These are phyloP conservation scores for Candolleomyces aberdarensis DNA, from an alignment of 768 basidiomycete genomes.

Conservation along the genomic window DNA sequence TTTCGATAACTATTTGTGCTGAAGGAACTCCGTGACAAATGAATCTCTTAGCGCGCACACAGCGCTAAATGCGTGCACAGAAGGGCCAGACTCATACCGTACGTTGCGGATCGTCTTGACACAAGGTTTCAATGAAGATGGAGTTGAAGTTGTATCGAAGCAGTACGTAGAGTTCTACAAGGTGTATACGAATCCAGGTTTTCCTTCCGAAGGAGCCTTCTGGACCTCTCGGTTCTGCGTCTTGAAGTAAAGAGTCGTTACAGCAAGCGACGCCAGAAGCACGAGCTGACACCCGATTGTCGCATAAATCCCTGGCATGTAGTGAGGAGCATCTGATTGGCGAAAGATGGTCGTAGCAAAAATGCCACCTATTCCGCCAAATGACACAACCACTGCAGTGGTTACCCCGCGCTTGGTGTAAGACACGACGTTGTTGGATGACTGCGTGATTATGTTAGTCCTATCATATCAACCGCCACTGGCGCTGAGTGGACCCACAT, in stretches of 20 bases:
- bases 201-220: conserved; percentile 27
- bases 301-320: conserved; percentile 46
- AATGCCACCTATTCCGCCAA: conserved; percentile 47
- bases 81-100: no score
- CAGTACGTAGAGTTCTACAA: conserved; percentile 16
- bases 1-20: no score
- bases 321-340: conserved; percentile 41
- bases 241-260: conserved; percentile 37
- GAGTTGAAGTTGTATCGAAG: no score
- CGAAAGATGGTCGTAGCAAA: conserved; percentile 47
- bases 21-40: no score
- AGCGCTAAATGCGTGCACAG: no score
- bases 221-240: conserved; percentile 26
- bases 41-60: no score
- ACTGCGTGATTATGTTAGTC: conserved; percentile 22
- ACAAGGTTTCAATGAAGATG: no score
- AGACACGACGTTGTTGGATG: conserved; percentile 47
- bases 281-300: conserved; percentile 43
- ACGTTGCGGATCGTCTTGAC: no score
- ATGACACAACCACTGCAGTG: conserved; percentile 44
- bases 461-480: not conserved
- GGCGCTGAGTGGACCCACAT: conserved; percentile 32
- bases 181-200: conserved; percentile 40
- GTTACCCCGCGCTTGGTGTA: conserved; percentile 49
- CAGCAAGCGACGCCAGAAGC: conserved; percentile 36